Evolutionary conservation across 108 stramenopile genomes (phyloP), one percentile per base, ranked within the genome.

Genomic region (Skeletonema marinoi): DNA sequence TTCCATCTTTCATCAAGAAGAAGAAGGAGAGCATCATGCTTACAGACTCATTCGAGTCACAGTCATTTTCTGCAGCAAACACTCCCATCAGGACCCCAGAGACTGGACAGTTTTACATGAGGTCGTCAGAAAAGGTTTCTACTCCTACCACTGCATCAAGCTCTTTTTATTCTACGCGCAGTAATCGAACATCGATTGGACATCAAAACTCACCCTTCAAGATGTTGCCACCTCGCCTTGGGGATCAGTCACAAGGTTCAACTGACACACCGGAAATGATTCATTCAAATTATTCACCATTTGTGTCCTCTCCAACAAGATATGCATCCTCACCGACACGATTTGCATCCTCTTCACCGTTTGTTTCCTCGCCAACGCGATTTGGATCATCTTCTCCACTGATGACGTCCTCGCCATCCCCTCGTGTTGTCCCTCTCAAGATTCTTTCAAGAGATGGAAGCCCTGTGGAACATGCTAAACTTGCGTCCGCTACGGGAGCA

Each of bases 391-490:
- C 69, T 11, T 77, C 77, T 0, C 44, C 39, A 6, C 10, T 29
- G 56, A 29, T 19, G 19, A 25, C 50, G 12, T 51, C 50, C 19
- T 51, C 54, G 58, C 38, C 77, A 36, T 78, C 69, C 14, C 48
- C 68, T 17, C 71, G 72, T 33, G 29, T 63, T 17, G 78, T 80
- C 12, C 72, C 72, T 1, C 72, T 80, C 10, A 80, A 66, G 16
- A 72, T 80, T 14, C 60, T 80, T n/a, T 80, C 78, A 1, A 68
- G 78, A 62, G 68, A 80, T 64, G 71, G 78, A 66, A 73, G 66
- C 51, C 78, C 70, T 17, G 70, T 60, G 35, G 51, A 21, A 60
- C 6, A 30, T 36, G 25, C 44, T 6, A 9, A 29, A 6, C n/a
- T 58, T 36, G 25, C 65, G 1, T 59, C 65, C n/a, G 36, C 46